Evolutionary conservation across 2,329 filamentous ascomycete genomes (phyloP).

Genomic region (Didymella exigua): DNA sequence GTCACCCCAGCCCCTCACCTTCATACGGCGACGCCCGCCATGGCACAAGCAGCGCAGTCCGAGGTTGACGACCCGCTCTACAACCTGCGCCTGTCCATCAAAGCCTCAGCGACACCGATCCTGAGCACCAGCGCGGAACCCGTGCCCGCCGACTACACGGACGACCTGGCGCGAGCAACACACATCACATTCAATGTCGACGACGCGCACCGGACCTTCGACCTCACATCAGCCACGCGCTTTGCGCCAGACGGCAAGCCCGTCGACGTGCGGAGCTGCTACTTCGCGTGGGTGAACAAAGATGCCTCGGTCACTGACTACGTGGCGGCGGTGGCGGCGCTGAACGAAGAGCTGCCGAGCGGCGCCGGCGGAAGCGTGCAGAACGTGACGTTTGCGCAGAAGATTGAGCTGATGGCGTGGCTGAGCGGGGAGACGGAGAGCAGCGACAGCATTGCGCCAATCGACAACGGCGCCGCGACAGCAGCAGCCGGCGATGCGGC

Average conservation of each 20-base stretch:
- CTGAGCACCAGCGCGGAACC: constrained; percentile 74
- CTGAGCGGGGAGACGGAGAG: constrained; percentile 80
- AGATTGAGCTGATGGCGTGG: constrained; percentile 90
- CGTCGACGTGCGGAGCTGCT: constrained; percentile 90
- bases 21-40: not conserved
- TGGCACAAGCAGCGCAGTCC: constrained; percentile 32
- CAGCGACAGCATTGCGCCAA: constrained; percentile 88
- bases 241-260: constrained; percentile 74
- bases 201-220: constrained; percentile 66
- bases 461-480: constrained; percentile 66
- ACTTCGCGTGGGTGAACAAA: constrained; percentile 94
- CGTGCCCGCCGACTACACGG: constrained; percentile 63
- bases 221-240: constrained; percentile 77
- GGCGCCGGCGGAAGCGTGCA: constrained; percentile 73
- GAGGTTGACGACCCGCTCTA: constrained; percentile 71
- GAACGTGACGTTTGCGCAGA: constrained; percentile 89
- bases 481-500: constrained; percentile 58
- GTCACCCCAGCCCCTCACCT: not conserved
- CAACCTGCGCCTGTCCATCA: constrained; percentile 82
- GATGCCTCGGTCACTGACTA: constrained; percentile 90
- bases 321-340: constrained; percentile 77
- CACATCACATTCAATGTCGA: constrained; percentile 70
- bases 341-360: constrained; percentile 75
- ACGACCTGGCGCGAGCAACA: constrained; percentile 63
- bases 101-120: constrained; percentile 69